Conservation (phyloP, 306 rosid genomes). For the Dicorynia guianensis region DNA sequence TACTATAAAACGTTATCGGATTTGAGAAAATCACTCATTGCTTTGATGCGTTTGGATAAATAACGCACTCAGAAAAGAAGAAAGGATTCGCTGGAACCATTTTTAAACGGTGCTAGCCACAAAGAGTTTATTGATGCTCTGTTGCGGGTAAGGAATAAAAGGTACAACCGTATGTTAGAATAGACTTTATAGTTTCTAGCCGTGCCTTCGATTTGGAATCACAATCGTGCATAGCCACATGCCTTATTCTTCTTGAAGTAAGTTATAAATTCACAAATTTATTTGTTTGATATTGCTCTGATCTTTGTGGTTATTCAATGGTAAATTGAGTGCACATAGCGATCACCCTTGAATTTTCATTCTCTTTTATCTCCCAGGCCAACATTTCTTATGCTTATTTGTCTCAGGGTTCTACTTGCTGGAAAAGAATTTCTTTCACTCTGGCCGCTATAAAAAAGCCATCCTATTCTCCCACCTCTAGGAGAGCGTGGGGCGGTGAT, state of each 20-base stretch:
- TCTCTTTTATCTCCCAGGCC: slow-evolving; percentile 53
- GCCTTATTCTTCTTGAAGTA: background rate
- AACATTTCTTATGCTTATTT: slow-evolving; percentile 58
- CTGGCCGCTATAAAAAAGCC: slow-evolving; percentile 87
- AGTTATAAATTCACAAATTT: background rate
- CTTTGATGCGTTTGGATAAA: too few species aligned
- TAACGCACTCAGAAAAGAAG: slow-evolving; percentile 10
- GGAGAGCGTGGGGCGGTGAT: slow-evolving; percentile 91
- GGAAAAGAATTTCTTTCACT: slow-evolving; percentile 75
- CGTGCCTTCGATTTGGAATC: slow-evolving; percentile 8
- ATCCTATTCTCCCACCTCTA: slow-evolving; percentile 86
- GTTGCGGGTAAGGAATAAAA: slow-evolving; percentile 15
- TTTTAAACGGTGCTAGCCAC: slow-evolving; percentile 10
- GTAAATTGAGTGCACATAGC: slow-evolving; percentile 22
- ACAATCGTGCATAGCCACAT: background rate
- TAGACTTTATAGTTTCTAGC: background rate
- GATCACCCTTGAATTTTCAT: slow-evolving; percentile 14
- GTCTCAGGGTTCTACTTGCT: slow-evolving; percentile 52
- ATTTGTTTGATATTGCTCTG: slow-evolving; percentile 22
- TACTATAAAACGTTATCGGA: background rate
- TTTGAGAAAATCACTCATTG: too few species aligned
- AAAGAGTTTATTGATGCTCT: slow-evolving; percentile 23
- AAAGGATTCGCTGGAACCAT: background rate
- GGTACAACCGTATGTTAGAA: background rate
- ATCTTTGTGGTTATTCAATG: background rate